These are phyloP conservation scores for Coemansia sp. DNA, from an alignment of 192 early-diverging fungal species.

Conservation along the genomic window DNA sequence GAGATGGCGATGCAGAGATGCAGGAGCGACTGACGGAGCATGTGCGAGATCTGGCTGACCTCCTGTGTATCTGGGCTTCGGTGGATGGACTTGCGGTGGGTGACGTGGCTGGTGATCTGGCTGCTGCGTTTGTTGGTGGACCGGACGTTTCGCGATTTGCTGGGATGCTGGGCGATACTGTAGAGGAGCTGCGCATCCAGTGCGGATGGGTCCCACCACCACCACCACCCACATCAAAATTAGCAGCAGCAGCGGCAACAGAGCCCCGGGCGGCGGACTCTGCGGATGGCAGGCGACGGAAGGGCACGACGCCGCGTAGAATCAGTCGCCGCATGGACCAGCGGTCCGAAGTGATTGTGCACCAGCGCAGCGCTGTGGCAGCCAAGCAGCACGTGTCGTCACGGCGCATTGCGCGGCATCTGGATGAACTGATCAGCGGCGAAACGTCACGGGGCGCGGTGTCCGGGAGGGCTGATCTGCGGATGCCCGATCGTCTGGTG, in stretches of 20 bases:
- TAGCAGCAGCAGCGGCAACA: too few relatives aligned
- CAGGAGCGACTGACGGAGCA: conserved; percentile 12
- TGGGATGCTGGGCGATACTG: conserved; percentile 19
- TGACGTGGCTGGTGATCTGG: conserved; percentile 21
- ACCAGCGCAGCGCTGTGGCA: conserved; percentile 18
- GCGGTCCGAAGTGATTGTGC: conserved; percentile 49
- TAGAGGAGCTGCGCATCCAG: conserved; percentile 50
- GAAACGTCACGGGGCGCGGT: not conserved
- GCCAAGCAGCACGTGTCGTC: conserved; percentile 25
- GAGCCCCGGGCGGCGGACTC: too few relatives aligned
- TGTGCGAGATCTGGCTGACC: conserved; percentile 38
- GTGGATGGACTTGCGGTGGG: conserved; percentile 23
- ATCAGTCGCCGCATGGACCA: conserved; percentile 19
- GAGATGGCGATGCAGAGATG: not conserved
- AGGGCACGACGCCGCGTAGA: conserved; percentile 44
- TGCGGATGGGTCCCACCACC: conserved; percentile 45
- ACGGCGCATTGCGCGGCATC: conserved; percentile 43
- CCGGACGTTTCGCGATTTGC: conserved; percentile 26
- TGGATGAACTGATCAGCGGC: conserved; percentile 46
- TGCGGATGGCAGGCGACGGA: conserved; percentile 37
- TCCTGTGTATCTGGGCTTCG: conserved; percentile 48
- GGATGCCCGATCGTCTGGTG: conserved; percentile 38
- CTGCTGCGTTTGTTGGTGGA: conserved; percentile 41
- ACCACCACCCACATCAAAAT: too few relatives aligned
- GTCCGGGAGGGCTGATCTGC: not conserved